A percentile compares a stretch with the other conserved stretches of the same genome.
phyloP scores from a whole-genome alignment of 1,284 basidiomycete species.

The Trichosporon asahii region DNA sequence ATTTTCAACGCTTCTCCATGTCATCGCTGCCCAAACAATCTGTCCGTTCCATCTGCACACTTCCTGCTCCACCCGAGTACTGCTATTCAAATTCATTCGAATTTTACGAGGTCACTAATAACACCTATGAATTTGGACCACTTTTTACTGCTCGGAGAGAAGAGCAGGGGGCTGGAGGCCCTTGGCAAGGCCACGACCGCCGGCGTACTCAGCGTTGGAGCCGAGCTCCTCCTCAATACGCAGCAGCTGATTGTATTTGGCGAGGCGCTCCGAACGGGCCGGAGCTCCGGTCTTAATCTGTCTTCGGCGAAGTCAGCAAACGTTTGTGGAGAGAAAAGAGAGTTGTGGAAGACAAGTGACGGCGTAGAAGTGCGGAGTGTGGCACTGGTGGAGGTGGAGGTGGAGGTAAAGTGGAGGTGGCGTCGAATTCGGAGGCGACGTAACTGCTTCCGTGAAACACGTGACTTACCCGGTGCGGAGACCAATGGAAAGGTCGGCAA shows the following conservation, averaged over 20 bases:
- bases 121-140: neutral
- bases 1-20: no score
- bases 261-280: slow-evolving; percentile 14
- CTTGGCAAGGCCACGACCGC: slow-evolving; percentile 72
- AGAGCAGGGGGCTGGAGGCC: slow-evolving; percentile 70
- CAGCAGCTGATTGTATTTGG: slow-evolving; percentile 71
- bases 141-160: slow-evolving; percentile 35
- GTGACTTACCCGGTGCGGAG: slow-evolving; percentile 61
- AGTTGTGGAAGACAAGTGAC: neutral
- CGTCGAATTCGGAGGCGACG: neutral
- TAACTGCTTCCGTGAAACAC: neutral
- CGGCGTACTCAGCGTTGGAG: slow-evolving; percentile 65
- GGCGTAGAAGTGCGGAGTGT: neutral
- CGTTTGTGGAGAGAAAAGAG: neutral
- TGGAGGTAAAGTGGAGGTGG: neutral
- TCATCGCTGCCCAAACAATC: neutral
- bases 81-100: slow-evolving; percentile 10
- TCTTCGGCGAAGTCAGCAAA: neutral
- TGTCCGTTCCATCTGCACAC: neutral
- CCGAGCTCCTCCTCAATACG: slow-evolving; percentile 86
- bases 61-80: neutral
- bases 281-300: slow-evolving; percentile 19
- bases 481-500: slow-evolving; percentile 93
- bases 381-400: neutral
- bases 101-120: slow-evolving; percentile 6